Percentiles rank a stretch among this genome's conserved stretches.
These are phyloP conservation scores for Agaricus subrufescens DNA, from an alignment of 768 basidiomycete genomes.

Conservation along the genomic window DNA sequence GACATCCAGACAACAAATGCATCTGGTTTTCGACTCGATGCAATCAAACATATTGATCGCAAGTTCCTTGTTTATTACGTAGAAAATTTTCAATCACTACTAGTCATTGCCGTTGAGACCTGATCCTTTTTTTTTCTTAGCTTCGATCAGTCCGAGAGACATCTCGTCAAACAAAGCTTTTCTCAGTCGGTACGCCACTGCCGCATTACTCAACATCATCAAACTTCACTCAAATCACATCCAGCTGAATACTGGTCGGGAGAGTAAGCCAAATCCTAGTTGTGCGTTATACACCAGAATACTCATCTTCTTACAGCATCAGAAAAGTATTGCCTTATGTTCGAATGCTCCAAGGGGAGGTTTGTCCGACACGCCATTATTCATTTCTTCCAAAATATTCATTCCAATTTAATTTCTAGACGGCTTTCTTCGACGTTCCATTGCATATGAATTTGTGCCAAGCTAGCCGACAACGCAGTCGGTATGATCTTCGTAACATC, in stretches of 20 bases:
- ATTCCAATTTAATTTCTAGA: slow-evolving; percentile 33
- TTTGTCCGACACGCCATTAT: slow-evolving; percentile 21
- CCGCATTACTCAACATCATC: background rate
- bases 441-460: slow-evolving; percentile 79
- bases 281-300: slow-evolving; percentile 1
- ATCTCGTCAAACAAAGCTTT: slow-evolving; percentile 45
- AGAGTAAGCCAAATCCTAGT: slow-evolving; percentile 37
- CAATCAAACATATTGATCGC: slow-evolving; percentile 85
- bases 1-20: slow-evolving; percentile 56
- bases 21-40: slow-evolving; percentile 81
- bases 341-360: slow-evolving; percentile 60
- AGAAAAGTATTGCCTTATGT: slow-evolving; percentile 50
- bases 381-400: background rate
- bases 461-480: slow-evolving; percentile 63
- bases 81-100: slow-evolving; percentile 16
- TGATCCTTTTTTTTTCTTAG: slow-evolving; percentile 25
- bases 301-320: slow-evolving; percentile 34
- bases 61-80: slow-evolving; percentile 70
- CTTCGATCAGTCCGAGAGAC: slow-evolving; percentile 45
- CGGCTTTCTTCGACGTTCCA: slow-evolving; percentile 89
- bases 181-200: slow-evolving; percentile 42
- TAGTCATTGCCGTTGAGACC: background rate
- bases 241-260: slow-evolving; percentile 83
- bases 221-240: slow-evolving; percentile 12
- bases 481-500: slow-evolving; percentile 75